Base-by-base conservation (phyloP, 768 basidiomycete species). In the Rhizopogon roseolus region DNA sequence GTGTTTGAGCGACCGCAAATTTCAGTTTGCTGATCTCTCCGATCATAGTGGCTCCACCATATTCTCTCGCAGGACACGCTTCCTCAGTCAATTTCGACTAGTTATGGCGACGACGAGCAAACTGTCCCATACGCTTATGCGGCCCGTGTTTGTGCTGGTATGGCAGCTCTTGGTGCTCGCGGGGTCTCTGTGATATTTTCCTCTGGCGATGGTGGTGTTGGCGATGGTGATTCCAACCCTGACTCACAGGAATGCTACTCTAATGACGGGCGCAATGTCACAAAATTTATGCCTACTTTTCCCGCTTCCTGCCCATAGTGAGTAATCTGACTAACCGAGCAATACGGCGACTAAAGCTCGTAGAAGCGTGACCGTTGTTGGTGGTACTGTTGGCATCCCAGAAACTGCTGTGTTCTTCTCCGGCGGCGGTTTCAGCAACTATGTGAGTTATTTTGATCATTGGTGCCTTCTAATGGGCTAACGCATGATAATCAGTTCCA, bases 341-440 rank as follows among this genome's bases (percentile, higher is more conserved):
- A 48, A 22, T 6, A 25, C 22, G 16, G 14, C 19, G 5, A 14
- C 19, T 9, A 25, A 34, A 48, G 16, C 11, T 36, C 11, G 34
- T 25, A 8, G 42, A 22, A 89, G 87, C 57, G 84, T 88, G 17
- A 91, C 88, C 4, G 57, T 84, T 3, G 87, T 91, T 3, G 88
- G 88, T 6, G 88, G 81, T 8, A 89, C 88, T 1, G 66, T 65
- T 22, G 56, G 69, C 39, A 68, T 86, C 48, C 86, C 85, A 0
- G 88, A 90, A 64, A 73, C 73, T 13, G 81, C 81, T 0, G 79
- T 76, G 0, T 64, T 50, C 57, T 85, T 88, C 71, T 87, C 85
- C 11, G 85, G 86, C 1, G 88, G 88, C 36, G 87, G 88, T 3
- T 90, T 89, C 71, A 87, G 85, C 63, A 74, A 85, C 57, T 80